Evolutionary conservation across 2,329 filamentous ascomycete genomes (phyloP).

Genomic region (Aspergillus ochraceus): DNA sequence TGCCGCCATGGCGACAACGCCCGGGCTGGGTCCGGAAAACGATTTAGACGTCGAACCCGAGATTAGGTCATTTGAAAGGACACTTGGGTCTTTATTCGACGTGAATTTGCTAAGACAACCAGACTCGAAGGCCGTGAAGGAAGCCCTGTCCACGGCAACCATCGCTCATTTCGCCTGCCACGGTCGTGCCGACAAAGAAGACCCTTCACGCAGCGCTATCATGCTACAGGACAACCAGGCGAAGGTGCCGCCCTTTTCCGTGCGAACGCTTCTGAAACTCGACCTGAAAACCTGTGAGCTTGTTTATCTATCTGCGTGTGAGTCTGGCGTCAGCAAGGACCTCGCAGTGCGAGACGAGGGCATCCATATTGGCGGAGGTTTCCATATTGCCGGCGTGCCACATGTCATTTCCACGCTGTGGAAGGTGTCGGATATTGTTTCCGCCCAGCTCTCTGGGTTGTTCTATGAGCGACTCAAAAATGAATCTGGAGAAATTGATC

Average conservation of each 20-base stretch:
- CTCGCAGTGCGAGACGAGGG: conserved; percentile 5
- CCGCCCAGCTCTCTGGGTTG: conserved; percentile 1
- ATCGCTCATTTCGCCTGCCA: conserved; percentile 7
- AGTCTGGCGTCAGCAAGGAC: conserved; percentile 6
- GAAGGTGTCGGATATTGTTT: conserved; percentile 5
- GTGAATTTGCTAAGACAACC: neutral
- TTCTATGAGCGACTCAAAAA: neutral
- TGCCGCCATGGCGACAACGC: conserved; percentile 4
- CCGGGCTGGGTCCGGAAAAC: neutral
- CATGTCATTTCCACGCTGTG: conserved; percentile 7
- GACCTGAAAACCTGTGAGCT: neutral
- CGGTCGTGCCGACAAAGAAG: neutral
- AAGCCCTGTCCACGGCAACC: neutral
- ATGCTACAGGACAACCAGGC: conserved; percentile 2
- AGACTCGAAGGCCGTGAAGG: neutral
- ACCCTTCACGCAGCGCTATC: conserved; percentile 5
- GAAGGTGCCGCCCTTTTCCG: neutral
- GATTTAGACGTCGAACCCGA: conserved; percentile 5
- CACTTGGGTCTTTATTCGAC: neutral
- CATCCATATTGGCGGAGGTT: conserved; percentile 6
- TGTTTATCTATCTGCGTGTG: conserved; percentile 4
- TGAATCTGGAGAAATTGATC: neutral
- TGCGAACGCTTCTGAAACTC: conserved; percentile 1
- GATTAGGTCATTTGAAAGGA: neutral
- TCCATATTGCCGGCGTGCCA: conserved; percentile 7